Evolutionary conservation across 2,329 filamentous ascomycete species (phyloP).

Genomic region (Neonectria neomacrospora): DNA sequence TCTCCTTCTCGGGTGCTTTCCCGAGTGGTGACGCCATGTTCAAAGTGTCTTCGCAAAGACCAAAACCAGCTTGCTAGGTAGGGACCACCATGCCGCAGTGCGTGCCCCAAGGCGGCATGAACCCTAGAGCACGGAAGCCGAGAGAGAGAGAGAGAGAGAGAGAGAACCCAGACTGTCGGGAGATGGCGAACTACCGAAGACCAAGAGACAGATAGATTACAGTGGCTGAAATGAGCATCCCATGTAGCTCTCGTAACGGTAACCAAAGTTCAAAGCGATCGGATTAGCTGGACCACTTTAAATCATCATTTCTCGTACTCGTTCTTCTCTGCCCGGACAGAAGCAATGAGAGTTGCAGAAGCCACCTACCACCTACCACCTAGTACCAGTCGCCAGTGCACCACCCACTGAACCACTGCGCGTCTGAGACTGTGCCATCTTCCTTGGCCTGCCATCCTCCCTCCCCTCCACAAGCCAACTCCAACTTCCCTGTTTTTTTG

Average conservation of each 20-base stretch:
- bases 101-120: slow-evolving; percentile 10
- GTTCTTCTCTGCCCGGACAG: background rate
- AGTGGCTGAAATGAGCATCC: slow-evolving; percentile 12
- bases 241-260: background rate
- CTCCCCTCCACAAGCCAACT: background rate
- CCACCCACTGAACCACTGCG: background rate
- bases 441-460: background rate
- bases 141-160: background rate
- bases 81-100: slow-evolving; percentile 2
- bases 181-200: slow-evolving; percentile 15
- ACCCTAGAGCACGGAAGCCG: slow-evolving; percentile 1
- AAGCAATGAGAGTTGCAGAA: slow-evolving; percentile 8
- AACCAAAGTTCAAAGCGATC: background rate
- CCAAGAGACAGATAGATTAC: background rate
- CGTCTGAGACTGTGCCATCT: background rate
- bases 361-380: no score
- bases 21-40: slow-evolving; percentile 5
- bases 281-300: slow-evolving; percentile 15
- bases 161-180: slow-evolving; percentile 4
- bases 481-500: slow-evolving; percentile 3
- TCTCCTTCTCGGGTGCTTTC: background rate
- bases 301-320: slow-evolving; percentile 6
- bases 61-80: background rate
- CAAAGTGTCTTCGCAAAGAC: background rate
- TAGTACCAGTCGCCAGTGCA: background rate